Percentiles rank a stretch among this genome's conserved stretches.
Evolutionary conservation across 2,329 filamentous ascomycete species (phyloP).

Genomic region (Ceratocystis colombiana): DNA sequence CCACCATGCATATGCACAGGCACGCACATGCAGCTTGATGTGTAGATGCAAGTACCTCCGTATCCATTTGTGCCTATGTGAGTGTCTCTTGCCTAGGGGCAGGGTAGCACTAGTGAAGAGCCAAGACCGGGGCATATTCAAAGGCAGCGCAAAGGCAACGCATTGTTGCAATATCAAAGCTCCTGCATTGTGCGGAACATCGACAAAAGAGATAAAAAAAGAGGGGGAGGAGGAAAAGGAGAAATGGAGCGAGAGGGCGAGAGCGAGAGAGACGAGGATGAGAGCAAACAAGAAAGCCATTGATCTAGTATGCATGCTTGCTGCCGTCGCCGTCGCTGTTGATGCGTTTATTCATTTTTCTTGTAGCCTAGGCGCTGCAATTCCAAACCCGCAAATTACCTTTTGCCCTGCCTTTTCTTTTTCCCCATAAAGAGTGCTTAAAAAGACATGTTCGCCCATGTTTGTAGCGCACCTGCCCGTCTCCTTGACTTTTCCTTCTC

Average conservation of each 20-base stretch:
- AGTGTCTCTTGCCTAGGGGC: too few species aligned
- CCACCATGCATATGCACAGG: too few species aligned
- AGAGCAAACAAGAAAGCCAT: not conserved
- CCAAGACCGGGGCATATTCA: too few species aligned
- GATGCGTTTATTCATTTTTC: not conserved
- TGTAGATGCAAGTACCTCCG: too few species aligned
- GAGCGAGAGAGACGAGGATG: not conserved
- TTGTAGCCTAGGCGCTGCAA: not conserved
- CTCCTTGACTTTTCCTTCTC: not conserved
- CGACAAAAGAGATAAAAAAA: not conserved
- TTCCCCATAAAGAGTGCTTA: not conserved
- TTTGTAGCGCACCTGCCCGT: not conserved
- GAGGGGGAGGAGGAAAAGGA: not conserved
- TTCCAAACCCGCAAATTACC: too few species aligned
- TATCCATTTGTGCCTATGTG: too few species aligned
- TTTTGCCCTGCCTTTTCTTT: not conserved
- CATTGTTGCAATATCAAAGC: conserved; percentile 3
- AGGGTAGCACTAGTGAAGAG: too few species aligned
- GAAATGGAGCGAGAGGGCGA: not conserved
- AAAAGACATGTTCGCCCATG: not conserved
- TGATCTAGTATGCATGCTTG: not conserved
- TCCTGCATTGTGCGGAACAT: not conserved
- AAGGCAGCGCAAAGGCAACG: not conserved
- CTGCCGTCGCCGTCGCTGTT: not conserved
- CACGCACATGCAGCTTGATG: too few species aligned